Percentiles rank a stretch among this genome's conserved stretches.
Conservation (phyloP, 2,329 filamentous ascomycete species). For the Cladosporium sp. region DNA sequence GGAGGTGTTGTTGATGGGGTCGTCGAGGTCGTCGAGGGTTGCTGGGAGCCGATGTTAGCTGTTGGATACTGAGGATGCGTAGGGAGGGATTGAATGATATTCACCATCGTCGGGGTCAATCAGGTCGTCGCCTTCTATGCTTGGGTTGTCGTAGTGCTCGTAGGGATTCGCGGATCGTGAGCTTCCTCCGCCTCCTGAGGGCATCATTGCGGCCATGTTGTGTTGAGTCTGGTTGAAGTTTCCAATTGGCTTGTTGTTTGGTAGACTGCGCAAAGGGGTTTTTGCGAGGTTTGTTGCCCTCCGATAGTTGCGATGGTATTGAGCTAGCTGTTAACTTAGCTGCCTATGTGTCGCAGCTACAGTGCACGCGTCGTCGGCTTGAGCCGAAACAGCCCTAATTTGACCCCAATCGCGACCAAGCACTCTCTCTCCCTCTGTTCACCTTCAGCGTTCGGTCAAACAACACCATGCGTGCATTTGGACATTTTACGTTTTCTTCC, state of each 20-base stretch:
- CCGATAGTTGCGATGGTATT: neutral
- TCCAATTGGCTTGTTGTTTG: no score
- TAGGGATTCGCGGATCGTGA: conserved; percentile 35
- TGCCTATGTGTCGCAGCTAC: neutral
- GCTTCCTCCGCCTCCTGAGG: conserved; percentile 36
- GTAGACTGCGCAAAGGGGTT: no score
- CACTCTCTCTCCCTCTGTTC: neutral
- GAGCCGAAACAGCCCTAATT: neutral
- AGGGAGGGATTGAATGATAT: neutral
- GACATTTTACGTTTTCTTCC: no score
- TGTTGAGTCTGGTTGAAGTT: no score
- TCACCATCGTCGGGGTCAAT: conserved; percentile 56
- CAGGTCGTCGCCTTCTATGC: conserved; percentile 51
- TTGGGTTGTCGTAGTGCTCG: conserved; percentile 47
- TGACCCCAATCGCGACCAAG: neutral
- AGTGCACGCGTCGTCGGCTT: neutral
- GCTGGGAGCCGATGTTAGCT: conserved; percentile 48
- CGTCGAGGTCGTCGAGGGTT: conserved; percentile 88
- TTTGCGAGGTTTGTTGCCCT: no score
- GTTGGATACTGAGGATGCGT: neutral
- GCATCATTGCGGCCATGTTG: conserved; percentile 49
- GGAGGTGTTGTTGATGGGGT: conserved; percentile 84
- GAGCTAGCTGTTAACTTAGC: conserved; percentile 2
- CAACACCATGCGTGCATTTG: neutral
- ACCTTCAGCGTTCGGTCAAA: neutral